Evolutionary conservation across 73 alveolate species (phyloP).

Genomic region (Paramecium tetraurelia): DNA sequence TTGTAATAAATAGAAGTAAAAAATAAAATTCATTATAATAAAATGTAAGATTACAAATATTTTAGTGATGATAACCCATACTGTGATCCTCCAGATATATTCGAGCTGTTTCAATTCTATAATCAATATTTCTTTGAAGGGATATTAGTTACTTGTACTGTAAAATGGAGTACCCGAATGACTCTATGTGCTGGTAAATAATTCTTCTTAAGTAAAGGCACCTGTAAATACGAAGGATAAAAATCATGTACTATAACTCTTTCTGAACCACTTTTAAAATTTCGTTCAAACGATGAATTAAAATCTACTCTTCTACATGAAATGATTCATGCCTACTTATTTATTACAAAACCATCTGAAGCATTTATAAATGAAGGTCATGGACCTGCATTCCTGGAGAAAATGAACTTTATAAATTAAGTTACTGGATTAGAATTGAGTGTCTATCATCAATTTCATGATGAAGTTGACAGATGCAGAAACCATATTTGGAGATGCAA

Average conservation of each 20-base stretch:
- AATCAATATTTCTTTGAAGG: slow-evolving; percentile 65
- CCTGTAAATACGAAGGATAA: slow-evolving; percentile 72
- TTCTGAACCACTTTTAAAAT: slow-evolving; percentile 79
- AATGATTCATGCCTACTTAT: slow-evolving; percentile 91
- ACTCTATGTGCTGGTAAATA: slow-evolving; percentile 87
- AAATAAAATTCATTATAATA: neutral
- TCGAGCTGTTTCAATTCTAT: slow-evolving; percentile 65
- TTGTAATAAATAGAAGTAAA: neutral
- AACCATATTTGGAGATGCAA: slow-evolving; percentile 87
- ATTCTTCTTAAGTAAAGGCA: neutral
- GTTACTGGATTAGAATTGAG: slow-evolving; percentile 73
- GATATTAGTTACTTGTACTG: slow-evolving; percentile 54
- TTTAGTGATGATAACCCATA: slow-evolving; percentile 53
- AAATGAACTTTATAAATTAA: slow-evolving; percentile 72
- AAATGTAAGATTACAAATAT: neutral
- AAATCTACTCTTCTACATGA: slow-evolving; percentile 89
- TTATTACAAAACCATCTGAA: slow-evolving; percentile 52
- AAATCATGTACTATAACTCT: slow-evolving; percentile 75
- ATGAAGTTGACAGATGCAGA: slow-evolving; percentile 81
- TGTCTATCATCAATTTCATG: slow-evolving; percentile 79
- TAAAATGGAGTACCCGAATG: slow-evolving; percentile 86
- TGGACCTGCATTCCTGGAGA: slow-evolving; percentile 76
- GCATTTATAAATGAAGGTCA: slow-evolving; percentile 69
- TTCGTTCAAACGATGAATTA: slow-evolving; percentile 73
- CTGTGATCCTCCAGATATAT: slow-evolving; percentile 58